Percentiles rank a stretch among this genome's conserved stretches.
phyloP scores from a whole-genome alignment of 176 grass and related monocot genomes.

The Eleusine indica region DNA sequence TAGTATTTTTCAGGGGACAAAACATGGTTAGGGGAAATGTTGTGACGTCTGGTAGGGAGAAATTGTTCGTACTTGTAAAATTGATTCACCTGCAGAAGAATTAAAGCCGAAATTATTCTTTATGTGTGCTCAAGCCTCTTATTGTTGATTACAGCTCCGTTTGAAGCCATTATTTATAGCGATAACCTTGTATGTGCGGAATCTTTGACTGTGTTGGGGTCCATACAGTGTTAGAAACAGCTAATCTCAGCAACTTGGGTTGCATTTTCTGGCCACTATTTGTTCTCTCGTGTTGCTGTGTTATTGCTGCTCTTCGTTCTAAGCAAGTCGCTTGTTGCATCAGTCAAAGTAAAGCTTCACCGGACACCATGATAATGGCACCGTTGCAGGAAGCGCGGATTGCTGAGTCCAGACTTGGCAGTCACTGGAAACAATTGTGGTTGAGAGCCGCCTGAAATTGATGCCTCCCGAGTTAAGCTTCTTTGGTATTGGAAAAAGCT shows the following conservation, averaged over 20 bases:
- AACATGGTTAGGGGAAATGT: conserved; percentile 39
- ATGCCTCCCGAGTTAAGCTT: too few species aligned
- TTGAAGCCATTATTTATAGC: conserved; percentile 6
- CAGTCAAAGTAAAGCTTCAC: too few species aligned
- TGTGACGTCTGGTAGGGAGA: conserved; percentile 41
- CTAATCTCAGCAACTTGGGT: background rate
- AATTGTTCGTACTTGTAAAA: conserved; percentile 44
- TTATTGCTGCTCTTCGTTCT: background rate
- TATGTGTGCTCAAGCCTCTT: conserved; percentile 28
- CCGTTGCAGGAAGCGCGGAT: too few species aligned
- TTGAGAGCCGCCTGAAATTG: too few species aligned
- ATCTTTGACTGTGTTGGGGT: background rate
- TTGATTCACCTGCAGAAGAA: conserved; percentile 32
- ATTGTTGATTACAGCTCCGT: background rate
- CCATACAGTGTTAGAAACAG: background rate
- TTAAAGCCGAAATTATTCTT: conserved; percentile 38
- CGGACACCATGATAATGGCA: too few species aligned
- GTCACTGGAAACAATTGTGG: too few species aligned
- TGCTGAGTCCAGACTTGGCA: too few species aligned
- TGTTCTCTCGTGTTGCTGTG: background rate
- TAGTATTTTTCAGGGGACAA: conserved; percentile 57
- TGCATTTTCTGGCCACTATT: background rate
- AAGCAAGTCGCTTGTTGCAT: background rate
- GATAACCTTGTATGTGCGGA: background rate
- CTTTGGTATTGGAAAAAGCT: too few species aligned